These are phyloP conservation scores for Zymoseptoria pseudotritici DNA, from an alignment of 2,329 filamentous ascomycete genomes.

Conservation along the genomic window DNA sequence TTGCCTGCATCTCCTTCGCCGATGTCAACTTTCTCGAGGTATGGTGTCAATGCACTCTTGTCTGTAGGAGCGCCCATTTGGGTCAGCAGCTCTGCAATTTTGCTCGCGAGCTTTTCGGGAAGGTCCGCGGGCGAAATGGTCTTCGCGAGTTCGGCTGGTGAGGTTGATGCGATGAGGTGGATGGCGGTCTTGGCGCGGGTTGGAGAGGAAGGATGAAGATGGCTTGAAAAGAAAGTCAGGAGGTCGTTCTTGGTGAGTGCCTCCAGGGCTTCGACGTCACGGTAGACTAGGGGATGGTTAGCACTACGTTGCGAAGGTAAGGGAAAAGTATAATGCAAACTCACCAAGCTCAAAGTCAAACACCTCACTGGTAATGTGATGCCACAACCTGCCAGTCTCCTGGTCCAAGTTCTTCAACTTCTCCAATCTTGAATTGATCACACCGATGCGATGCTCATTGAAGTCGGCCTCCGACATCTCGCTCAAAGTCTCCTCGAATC, in stretches of 20 bases:
- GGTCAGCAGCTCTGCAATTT: conserved; percentile 41
- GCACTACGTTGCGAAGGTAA: not conserved
- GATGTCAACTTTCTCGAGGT: conserved; percentile 41
- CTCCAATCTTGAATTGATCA: conserved; percentile 80
- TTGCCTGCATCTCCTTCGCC: conserved; percentile 28
- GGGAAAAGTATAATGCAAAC: conserved; percentile 24
- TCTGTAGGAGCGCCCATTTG: conserved; percentile 42
- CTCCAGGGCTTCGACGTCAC: conserved; percentile 69
- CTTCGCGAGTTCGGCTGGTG: conserved; percentile 31
- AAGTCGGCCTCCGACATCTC: conserved; percentile 79
- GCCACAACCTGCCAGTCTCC: conserved; percentile 77
- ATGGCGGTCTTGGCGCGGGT: conserved; percentile 75
- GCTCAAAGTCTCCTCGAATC: conserved; percentile 58
- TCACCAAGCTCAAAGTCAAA: conserved; percentile 84
- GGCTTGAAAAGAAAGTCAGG: conserved; percentile 66
- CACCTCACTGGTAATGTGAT: conserved; percentile 74
- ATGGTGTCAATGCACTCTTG: conserved; percentile 33
- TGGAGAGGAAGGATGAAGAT: conserved; percentile 66
- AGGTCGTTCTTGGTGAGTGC: conserved; percentile 72
- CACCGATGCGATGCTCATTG: conserved; percentile 80
- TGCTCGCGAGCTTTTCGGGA: conserved; percentile 36
- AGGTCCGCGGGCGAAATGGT: conserved; percentile 34
- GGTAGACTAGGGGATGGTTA: conserved; percentile 48
- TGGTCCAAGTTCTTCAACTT: conserved; percentile 87
- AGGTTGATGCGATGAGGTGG: conserved; percentile 69